Evolutionary conservation across 768 basidiomycete species (phyloP).

Genomic region (Nidula microcarpa): DNA sequence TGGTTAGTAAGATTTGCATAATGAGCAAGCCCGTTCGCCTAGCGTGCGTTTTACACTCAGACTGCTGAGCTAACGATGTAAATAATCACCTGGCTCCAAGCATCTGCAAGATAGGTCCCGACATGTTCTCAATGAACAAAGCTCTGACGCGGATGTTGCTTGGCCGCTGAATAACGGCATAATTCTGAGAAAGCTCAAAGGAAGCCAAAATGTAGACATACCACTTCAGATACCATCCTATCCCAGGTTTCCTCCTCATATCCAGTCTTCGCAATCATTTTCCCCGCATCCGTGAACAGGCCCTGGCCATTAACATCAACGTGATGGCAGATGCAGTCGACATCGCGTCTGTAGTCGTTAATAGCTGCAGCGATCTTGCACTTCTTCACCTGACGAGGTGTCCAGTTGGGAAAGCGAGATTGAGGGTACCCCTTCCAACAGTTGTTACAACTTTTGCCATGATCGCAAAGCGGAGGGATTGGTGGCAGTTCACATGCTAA

Average conservation of each 20-base stretch:
- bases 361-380: conserved; percentile 37
- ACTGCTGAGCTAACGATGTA: background rate
- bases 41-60: background rate
- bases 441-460: conserved; percentile 22
- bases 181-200: background rate
- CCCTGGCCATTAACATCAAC: conserved; percentile 38
- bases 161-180: conserved; percentile 1
- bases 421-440: conserved; percentile 43
- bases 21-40: too few species aligned
- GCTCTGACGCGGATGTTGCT: conserved; percentile 38
- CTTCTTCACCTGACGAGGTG: conserved; percentile 34
- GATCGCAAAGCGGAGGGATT: conserved; percentile 32
- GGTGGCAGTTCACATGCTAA: conserved; percentile 25
- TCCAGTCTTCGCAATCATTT: conserved; percentile 8
- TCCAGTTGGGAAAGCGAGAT: conserved; percentile 57
- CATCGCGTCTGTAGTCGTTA: conserved; percentile 19
- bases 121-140: conserved; percentile 46
- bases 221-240: conserved; percentile 18
- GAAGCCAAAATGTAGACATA: conserved; percentile 10
- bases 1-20: too few species aligned
- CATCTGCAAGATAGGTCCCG: conserved; percentile 47
- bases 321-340: conserved; percentile 27
- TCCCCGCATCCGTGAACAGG: conserved; percentile 28
- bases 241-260: conserved; percentile 27
- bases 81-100: conserved; percentile 39